These are phyloP conservation scores for Blastomyces parvus DNA, from an alignment of 2,329 filamentous ascomycete species.

Conservation along the genomic window DNA sequence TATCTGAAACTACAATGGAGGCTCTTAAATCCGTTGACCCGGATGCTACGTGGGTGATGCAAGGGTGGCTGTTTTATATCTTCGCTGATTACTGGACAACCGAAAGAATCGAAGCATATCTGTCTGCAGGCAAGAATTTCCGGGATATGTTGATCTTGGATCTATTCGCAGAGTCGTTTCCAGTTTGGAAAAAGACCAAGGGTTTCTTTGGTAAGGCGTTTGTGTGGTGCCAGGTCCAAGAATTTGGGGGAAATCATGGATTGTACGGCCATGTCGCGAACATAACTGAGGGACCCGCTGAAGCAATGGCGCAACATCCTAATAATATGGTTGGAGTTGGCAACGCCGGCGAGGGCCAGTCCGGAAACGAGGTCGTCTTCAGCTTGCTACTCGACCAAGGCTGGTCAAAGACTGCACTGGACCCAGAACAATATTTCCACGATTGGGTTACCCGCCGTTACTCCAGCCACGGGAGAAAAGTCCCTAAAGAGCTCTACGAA, in stretches of 20 bases:
- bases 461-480: not conserved
- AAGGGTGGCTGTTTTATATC: conserved; percentile 46
- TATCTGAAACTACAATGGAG: not conserved
- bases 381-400: conserved; percentile 44
- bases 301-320: not conserved
- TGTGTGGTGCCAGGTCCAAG: conserved; percentile 47
- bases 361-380: conserved; percentile 47
- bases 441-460: not conserved
- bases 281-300: conserved; percentile 26
- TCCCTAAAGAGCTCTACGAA: not conserved
- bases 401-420: conserved; percentile 38
- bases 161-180: conserved; percentile 41
- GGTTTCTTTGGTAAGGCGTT: conserved; percentile 45
- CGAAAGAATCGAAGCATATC: conserved; percentile 41
- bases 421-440: conserved; percentile 34
- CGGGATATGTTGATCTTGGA: conserved; percentile 44
- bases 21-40: conserved; percentile 37
- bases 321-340: conserved; percentile 15
- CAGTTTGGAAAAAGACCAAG: conserved; percentile 44
- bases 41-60: conserved; percentile 45
- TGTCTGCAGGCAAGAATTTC: conserved; percentile 34
- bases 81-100: conserved; percentile 41
- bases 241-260: conserved; percentile 43
- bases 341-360: conserved; percentile 44
- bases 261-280: conserved; percentile 45